phyloP scores from a whole-genome alignment of 2,329 filamentous ascomycete genomes.

The Simplicillium aogashimaense region DNA sequence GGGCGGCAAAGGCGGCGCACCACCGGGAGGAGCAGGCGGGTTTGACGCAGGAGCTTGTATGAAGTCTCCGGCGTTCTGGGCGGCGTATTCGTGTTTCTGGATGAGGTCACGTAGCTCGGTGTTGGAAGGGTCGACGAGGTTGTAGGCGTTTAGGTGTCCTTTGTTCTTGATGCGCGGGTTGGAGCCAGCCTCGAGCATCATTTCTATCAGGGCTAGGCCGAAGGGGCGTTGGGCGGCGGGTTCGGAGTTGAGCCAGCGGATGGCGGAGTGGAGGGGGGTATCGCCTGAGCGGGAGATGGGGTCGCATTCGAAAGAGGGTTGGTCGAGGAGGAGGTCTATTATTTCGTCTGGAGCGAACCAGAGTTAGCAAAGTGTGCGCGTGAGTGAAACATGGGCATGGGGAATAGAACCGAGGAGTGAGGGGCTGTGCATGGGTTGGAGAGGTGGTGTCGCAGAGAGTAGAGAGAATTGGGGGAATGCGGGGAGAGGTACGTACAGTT shows the following conservation, averaged over 20 bases:
- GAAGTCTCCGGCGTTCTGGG: constrained; percentile 49
- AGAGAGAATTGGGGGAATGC: no score
- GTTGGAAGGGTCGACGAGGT: constrained; percentile 67
- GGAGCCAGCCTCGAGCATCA: constrained; percentile 73
- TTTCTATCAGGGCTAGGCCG: constrained; percentile 59
- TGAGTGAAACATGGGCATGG: no score
- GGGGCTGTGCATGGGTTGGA: no score
- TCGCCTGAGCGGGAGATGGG: constrained; percentile 63
- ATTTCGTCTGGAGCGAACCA: constrained; percentile 52
- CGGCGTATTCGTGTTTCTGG: constrained; percentile 60
- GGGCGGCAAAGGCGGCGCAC: constrained; percentile 9
- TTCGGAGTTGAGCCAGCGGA: constrained; percentile 66
- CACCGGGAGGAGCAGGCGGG: constrained; percentile 8
- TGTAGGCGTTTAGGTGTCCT: constrained; percentile 58
- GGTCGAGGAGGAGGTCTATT: constrained; percentile 73
- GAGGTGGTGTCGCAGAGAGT: no score
- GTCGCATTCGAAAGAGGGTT: constrained; percentile 79
- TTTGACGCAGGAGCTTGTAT: constrained; percentile 21
- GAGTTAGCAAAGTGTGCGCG: constrained; percentile 4
- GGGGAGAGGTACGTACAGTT: constrained; percentile 58
- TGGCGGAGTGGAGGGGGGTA: constrained; percentile 69
- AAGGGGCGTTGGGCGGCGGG: constrained; percentile 52
- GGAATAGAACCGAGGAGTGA: no score
- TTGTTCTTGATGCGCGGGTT: constrained; percentile 54
- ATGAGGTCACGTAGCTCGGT: constrained; percentile 50